Evolutionary conservation across 1,284 basidiomycete species (phyloP), one percentile per base, ranked within the genome.

Genomic region (Hypsizygus ulmarius): DNA sequence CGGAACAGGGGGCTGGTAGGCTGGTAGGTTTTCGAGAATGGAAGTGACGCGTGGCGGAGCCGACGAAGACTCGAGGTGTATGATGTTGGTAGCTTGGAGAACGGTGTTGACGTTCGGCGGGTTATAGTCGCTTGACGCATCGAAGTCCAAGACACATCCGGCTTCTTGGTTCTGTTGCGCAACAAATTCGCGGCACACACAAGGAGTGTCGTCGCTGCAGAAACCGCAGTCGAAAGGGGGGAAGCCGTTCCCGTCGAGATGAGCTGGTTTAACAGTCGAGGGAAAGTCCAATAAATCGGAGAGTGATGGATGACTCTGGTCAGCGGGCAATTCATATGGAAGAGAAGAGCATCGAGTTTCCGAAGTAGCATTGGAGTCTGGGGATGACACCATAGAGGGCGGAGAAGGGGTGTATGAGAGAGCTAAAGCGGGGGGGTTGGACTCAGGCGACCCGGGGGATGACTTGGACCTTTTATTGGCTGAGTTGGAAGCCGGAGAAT

Each of bases 1-100:
- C 15, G 87, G 87, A 34, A 92, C 81, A 6, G 89, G 75, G 1
- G 87, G 81, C 59, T 90, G 84, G 60, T 86, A 90, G 14, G 82
- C 77, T 34, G 87, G 87, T 2, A 87, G 74, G 58, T 87, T 84
- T 52, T 90, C 85, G 28, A 90, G 72, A 53, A 88, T 85, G 35
- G 82, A 89, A 15, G 59, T 25, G 7, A 25, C 46, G 19, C 52
- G 50, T 44, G 53, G 21, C 16, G 52, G 25, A 40, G 55, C 9
- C 15, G 49, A 30, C 30, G 47, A 1, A 27, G 53, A 55, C n/a
- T 61, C 60, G 27, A 69, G 60, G 29, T 57, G 48, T 34, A 67
- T 64, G 12, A 49, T 43, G 15, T 50, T 40, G 15, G 61, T 47
- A 11, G 45, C 21, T n/a, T 49, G 48, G 6, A 50, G 34, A 9